Percentiles rank a stretch among this genome's conserved stretches.
Conservation (phyloP, 768 basidiomycete genomes). For the Suillus paluster region DNA sequence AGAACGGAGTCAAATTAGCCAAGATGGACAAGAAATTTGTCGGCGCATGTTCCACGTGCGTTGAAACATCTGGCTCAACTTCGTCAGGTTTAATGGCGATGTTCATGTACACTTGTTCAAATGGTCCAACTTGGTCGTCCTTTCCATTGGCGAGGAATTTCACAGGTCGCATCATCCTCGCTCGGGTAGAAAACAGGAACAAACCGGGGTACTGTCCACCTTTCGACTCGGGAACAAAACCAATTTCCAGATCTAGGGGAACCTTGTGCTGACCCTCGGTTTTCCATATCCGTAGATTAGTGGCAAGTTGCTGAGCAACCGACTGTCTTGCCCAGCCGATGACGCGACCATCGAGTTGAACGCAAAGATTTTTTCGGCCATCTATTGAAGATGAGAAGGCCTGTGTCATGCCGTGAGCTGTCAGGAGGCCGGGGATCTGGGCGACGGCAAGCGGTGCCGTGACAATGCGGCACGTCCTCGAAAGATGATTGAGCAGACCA, state of each 20-base stretch:
- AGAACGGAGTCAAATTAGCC: conserved; percentile 98
- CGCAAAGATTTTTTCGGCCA: conserved; percentile 79
- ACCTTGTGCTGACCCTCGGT: conserved; percentile 83
- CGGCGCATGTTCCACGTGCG: conserved; percentile 92
- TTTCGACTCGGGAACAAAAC: conserved; percentile 83
- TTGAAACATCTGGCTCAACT: conserved; percentile 74
- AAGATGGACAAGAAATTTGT: conserved; percentile 97
- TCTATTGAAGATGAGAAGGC: conserved; percentile 80
- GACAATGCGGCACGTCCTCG: conserved; percentile 90
- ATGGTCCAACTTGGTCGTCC: conserved; percentile 91
- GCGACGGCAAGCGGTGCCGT: conserved; percentile 74
- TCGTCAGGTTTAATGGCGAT: conserved; percentile 91
- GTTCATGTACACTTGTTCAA: conserved; percentile 99
- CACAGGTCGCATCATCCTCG: conserved; percentile 98
- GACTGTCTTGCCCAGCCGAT: conserved; percentile 89
- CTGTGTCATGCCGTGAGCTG: conserved; percentile 93
- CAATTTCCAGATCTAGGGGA: conserved; percentile 94
- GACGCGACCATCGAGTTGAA: conserved; percentile 94
- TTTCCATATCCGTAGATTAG: conserved; percentile 89
- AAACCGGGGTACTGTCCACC: conserved; percentile 98
- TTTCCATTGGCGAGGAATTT: conserved; percentile 86
- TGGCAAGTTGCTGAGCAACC: conserved; percentile 81
- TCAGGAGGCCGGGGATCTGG: conserved; percentile 82
- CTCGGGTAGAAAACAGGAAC: conserved; percentile 84
- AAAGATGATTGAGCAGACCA: conserved; percentile 95